Conservation (phyloP, 2,329 filamentous ascomycete species). For the Hysterium pulicare region DNA sequence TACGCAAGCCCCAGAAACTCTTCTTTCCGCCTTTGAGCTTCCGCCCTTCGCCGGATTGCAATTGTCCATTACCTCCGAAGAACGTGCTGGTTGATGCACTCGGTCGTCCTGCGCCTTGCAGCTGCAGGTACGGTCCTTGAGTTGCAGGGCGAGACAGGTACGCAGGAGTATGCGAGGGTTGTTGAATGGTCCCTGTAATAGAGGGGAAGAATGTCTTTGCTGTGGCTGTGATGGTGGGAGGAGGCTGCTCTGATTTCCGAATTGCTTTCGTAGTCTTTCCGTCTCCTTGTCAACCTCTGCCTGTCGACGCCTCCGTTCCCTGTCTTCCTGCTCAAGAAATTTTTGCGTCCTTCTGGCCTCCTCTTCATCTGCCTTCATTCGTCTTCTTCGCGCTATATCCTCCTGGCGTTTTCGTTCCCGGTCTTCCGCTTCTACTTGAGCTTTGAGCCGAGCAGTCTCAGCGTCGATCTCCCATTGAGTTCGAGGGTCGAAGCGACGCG, state of each 20-base stretch:
- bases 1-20: constrained; percentile 37
- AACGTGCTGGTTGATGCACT: constrained; percentile 32
- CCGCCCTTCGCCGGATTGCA: constrained; percentile 21
- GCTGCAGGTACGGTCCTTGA: constrained; percentile 31
- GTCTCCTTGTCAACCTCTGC: constrained; percentile 69
- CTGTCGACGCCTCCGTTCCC: constrained; percentile 54
- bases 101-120: constrained; percentile 18
- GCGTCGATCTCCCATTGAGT: constrained; percentile 52
- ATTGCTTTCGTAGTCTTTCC: constrained; percentile 64
- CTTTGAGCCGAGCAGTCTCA: constrained; percentile 47
- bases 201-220: constrained; percentile 12
- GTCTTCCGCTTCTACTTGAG: constrained; percentile 43
- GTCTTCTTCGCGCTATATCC: constrained; percentile 50
- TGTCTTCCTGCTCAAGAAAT: constrained; percentile 37
- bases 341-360: constrained; percentile 42
- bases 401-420: constrained; percentile 45
- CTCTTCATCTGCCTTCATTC: constrained; percentile 56
- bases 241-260: constrained; percentile 50
- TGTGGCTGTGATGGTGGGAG: constrained; percentile 18
- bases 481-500: constrained; percentile 46
- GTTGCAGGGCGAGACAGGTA: constrained; percentile 15
- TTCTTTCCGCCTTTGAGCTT: constrained; percentile 30
- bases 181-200: constrained; percentile 12
- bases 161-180: constrained; percentile 9
- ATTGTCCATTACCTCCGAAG: constrained; percentile 28